Evolutionary conservation across 352 stramenopile genomes (phyloP), one percentile per base, ranked within the genome.

Genomic region (Phytophthora tubulina): DNA sequence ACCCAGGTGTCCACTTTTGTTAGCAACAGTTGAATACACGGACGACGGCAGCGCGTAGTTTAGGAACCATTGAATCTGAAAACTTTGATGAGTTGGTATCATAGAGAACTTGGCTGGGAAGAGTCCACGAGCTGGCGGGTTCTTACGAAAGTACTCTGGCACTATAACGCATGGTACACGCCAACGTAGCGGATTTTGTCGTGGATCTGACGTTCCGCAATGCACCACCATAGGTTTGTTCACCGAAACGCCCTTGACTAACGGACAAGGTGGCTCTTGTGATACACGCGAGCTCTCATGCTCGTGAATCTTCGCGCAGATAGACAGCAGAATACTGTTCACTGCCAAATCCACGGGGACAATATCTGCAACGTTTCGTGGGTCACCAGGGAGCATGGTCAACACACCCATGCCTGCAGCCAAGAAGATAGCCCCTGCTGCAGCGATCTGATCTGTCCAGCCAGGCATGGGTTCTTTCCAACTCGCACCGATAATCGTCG

Each of bases 381-480:
- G 87, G 31, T 95, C 81, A 6, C 90, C 90, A 0, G 90, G 90
- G 3, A 97, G 68, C 63, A 96, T 92, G 2, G 88, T 96, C 38
- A 97, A 73, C 3, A 96, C 81, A 39, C 90, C 90, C 78, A 94
- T 86, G 6, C 86, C 80, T 0, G 78, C 88, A 21, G 84, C 86
- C 48, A 96, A 51, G 56, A 97, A 96, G 56, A 97, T 92, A 4
- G 89, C 89, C 4, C 86, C 85, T 6, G 86, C 88, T 0, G 86
- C 90, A 14, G 88, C 87, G 55, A 95, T 85, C 58, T 95, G 85
- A 64, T 96, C 90, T 4, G 90, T 80, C 90, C 89, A 96, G 0
- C 90, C 90, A 11, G 90, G 90, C 41, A 91, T 85, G 0, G 90
- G 90, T 60, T 97, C 90, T 41, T 94, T 94, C 87, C 89, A 96